These are phyloP conservation scores for Sphaerosporella brunnea DNA, from an alignment of 495 filamentous ascomycete species.

Conservation along the genomic window DNA sequence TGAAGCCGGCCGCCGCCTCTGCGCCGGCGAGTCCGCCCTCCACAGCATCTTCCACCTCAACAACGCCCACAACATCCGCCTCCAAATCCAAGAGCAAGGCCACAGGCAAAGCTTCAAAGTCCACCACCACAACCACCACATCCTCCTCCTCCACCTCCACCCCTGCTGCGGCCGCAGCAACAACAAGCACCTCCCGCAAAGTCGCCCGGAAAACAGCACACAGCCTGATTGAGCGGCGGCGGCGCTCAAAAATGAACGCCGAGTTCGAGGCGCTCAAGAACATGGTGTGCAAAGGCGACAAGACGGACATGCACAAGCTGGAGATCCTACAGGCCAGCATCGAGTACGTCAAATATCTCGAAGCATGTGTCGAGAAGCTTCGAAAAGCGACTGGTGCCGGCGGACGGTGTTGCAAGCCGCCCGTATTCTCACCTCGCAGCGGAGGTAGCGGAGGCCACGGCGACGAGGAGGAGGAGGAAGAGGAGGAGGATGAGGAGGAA, in stretches of 20 bases:
- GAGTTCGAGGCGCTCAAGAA: slow-evolving; percentile 87
- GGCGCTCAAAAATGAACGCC: slow-evolving; percentile 97
- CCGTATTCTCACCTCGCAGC: slow-evolving; percentile 3
- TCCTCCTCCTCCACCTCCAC: not conserved
- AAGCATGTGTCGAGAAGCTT: slow-evolving; percentile 69
- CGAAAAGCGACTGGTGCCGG: slow-evolving; percentile 39
- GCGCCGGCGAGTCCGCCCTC: slow-evolving; percentile 30
- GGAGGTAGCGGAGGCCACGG: slow-evolving; percentile 1
- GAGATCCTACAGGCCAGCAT: slow-evolving; percentile 94
- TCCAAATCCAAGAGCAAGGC: slow-evolving; percentile 25
- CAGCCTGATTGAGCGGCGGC: slow-evolving; percentile 76
- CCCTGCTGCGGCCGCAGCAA: too few species aligned
- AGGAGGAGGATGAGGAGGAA: slow-evolving; percentile 24
- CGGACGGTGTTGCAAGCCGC: slow-evolving; percentile 6
- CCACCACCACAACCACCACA: not conserved
- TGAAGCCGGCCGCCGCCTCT: slow-evolving; percentile 46
- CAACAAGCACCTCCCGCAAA: slow-evolving; percentile 41
- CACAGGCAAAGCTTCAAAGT: slow-evolving; percentile 33
- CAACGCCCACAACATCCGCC: slow-evolving; percentile 44
- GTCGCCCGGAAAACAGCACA: slow-evolving; percentile 93
- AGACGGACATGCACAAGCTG: slow-evolving; percentile 95
- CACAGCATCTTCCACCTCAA: slow-evolving; percentile 45
- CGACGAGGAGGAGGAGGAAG: slow-evolving; percentile 23
- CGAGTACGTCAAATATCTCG: slow-evolving; percentile 87
- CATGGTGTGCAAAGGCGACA: slow-evolving; percentile 84